A percentile compares a stretch with the other conserved stretches of the same genome.
These are phyloP conservation scores for Rhexocercosporidium sp. DNA, from an alignment of 2,329 filamentous ascomycete species.

Conservation along the genomic window DNA sequence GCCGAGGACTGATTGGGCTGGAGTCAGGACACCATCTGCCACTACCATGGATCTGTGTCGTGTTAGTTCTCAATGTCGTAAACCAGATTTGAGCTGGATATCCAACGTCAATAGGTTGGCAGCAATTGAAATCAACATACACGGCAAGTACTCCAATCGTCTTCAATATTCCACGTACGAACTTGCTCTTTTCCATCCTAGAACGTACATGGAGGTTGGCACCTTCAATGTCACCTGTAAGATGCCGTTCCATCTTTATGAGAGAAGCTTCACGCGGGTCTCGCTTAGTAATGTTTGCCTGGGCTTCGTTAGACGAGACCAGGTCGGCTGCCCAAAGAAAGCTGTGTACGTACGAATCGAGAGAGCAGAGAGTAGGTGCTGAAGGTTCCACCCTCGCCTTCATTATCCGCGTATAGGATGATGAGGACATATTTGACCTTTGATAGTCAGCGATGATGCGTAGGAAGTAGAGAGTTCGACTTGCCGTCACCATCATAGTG, in stretches of 20 bases:
- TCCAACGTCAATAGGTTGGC: background rate
- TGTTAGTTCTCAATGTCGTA: slow-evolving; percentile 8
- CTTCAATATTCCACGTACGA: slow-evolving; percentile 62
- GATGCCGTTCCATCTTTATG: slow-evolving; percentile 63
- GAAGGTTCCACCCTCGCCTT: slow-evolving; percentile 75
- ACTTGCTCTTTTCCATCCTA: slow-evolving; percentile 59
- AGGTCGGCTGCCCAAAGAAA: background rate
- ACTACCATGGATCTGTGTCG: slow-evolving; percentile 61
- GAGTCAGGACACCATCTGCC: slow-evolving; percentile 66
- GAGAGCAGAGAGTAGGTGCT: slow-evolving; percentile 68
- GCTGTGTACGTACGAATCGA: slow-evolving; percentile 49
- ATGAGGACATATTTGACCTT: slow-evolving; percentile 68
- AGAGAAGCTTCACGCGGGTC: slow-evolving; percentile 61
- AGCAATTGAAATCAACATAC: background rate
- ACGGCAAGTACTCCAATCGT: slow-evolving; percentile 68
- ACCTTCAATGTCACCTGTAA: slow-evolving; percentile 58
- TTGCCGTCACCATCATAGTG: slow-evolving; percentile 64
- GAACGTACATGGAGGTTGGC: slow-evolving; percentile 58
- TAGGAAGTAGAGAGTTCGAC: background rate
- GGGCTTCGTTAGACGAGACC: background rate
- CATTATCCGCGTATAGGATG: slow-evolving; percentile 69
- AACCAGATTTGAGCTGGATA: background rate
- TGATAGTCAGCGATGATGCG: background rate
- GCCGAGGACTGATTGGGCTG: slow-evolving; percentile 71
- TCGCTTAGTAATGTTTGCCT: slow-evolving; percentile 61